Evolutionary conservation across 2,329 filamentous ascomycete species (phyloP), one percentile per base, ranked within the genome.

Genomic region (Exophiala calicioides): DNA sequence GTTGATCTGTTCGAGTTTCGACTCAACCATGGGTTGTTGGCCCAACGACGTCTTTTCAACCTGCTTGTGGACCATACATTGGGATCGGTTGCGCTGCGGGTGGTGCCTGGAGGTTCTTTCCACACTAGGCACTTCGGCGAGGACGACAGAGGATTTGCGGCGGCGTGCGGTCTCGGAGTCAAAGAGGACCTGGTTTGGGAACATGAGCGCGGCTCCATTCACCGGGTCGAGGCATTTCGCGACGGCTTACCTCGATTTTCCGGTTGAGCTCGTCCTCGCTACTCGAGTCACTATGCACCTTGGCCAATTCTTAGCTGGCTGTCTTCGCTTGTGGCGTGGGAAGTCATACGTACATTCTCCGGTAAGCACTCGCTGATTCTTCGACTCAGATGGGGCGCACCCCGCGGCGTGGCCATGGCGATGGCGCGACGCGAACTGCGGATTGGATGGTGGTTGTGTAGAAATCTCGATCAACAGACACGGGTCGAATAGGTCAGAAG

Each of bases 51-150:
- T 57, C 59, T 60, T 60, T 50, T 75, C 74, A 18, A 84, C 75
- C 2, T 84, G 64, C 0, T 75, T 73, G 57, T 85, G 81, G 3
- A 84, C 79, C 51, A 82, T 80, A 59, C 81, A 84, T 47, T 77
- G 73, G 2, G 80, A 82, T 23, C 64, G 60, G 53, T 44, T 67
- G 67, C 53, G 67, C 50, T 10, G 68, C 62, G 18, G 66, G 65
- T 21, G 64, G 62, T 24, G 72, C 59, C 21, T 60, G 62, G 16
- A 68, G 61, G 48, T 70, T 64, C 38, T 48, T 29, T 50, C 52
- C 29, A 46, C 13, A 12, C 20, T 23, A 13, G 47, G 52, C 4
- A 36, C 35, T 31, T 57, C 57, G 12, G 53, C 16, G 12, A 67
- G 65, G 24, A 76, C 76, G 15, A 84, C 68, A 3, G 81, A 84